Evolutionary conservation across 179 eudicot species (phyloP), one percentile per base, ranked within the genome.

Genomic region (Drosera spatulata): DNA sequence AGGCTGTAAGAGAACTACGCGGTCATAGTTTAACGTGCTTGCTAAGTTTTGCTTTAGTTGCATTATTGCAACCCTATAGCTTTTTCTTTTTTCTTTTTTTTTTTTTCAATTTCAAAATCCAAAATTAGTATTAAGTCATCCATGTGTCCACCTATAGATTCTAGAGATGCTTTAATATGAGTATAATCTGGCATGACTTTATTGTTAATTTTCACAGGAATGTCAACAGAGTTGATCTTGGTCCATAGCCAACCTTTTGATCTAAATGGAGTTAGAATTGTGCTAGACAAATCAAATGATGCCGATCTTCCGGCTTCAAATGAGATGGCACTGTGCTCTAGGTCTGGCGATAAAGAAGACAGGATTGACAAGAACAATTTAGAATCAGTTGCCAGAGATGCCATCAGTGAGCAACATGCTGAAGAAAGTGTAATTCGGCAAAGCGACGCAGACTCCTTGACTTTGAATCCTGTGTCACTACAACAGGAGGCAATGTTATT

Each of bases 161-260:
- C 57, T 38, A 38, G 56, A 58, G 58, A 15, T 67, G 60, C 50
- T 44, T 7, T 47, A 10, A 37, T 40, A 22, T 61, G 33, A 22
- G 42, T 59, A 55, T 66, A n/a, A 49, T 49, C 51, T 51, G 13
- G 55, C 2, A 15, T 51, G 33, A n/a, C 1, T 15, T 55, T 53
- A 13, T 59, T 13, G 37, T 58, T 14, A 22, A 3, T 55, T 59
- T 64, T 71, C 66, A 13, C 82, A 94, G 99, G 95, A 57, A 64
- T 82, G 72, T 80, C 87, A 6, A 44, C 70, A 22, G 75, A 69
- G 48, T 70, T 94, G 77, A 66, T 76, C 64, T 81, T 74, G 62
- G 69, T 89, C 75, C 80, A 82, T 71, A 53, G 58, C 68, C 87
- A 74, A 61, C 39, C 70, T 62, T 69, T 66, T 75, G 85, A 90